Evolutionary conservation across 1,284 basidiomycete species (phyloP).

Genomic region (Golubevia pallescens): DNA sequence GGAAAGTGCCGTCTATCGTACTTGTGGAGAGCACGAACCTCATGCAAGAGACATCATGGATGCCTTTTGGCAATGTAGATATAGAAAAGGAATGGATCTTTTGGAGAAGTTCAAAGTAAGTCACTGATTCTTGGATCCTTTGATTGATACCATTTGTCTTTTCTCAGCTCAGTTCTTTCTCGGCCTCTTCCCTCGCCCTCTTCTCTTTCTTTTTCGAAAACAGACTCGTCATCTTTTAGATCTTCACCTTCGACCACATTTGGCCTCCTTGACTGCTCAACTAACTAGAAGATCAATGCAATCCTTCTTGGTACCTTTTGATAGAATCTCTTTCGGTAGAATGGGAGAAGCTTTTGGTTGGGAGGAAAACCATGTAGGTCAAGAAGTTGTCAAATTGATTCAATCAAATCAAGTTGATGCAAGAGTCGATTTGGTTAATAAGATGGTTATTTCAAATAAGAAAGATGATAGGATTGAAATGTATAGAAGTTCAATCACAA

Average conservation of each 20-base stretch:
- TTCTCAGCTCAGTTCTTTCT: no score
- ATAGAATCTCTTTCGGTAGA: slow-evolving; percentile 28
- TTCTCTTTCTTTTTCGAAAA: slow-evolving; percentile 1
- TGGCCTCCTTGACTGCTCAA: slow-evolving; percentile 12
- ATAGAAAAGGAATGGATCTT: slow-evolving; percentile 30
- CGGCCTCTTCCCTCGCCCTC: background rate
- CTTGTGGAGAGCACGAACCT: slow-evolving; percentile 42
- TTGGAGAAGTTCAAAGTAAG: slow-evolving; percentile 24
- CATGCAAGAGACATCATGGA: slow-evolving; percentile 41
- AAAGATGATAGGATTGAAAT: slow-evolving; percentile 30
- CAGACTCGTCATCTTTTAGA: slow-evolving; percentile 35
- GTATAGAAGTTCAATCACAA: slow-evolving; percentile 29
- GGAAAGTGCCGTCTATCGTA: slow-evolving; percentile 23
- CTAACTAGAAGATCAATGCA: slow-evolving; percentile 14
- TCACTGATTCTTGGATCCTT: background rate
- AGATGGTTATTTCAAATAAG: slow-evolving; percentile 20
- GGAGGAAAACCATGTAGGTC: slow-evolving; percentile 15
- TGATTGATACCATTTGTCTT: background rate
- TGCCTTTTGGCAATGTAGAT: slow-evolving; percentile 29
- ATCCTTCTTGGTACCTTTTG: slow-evolving; percentile 50
- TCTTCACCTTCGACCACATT: slow-evolving; percentile 26
- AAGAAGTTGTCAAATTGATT: slow-evolving; percentile 26
- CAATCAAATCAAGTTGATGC: slow-evolving; percentile 25
- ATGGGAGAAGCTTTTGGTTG: slow-evolving; percentile 47
- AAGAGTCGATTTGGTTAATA: slow-evolving; percentile 19